Conservation (phyloP, 345 rosid species). For the Hibiscus syriacus region DNA sequence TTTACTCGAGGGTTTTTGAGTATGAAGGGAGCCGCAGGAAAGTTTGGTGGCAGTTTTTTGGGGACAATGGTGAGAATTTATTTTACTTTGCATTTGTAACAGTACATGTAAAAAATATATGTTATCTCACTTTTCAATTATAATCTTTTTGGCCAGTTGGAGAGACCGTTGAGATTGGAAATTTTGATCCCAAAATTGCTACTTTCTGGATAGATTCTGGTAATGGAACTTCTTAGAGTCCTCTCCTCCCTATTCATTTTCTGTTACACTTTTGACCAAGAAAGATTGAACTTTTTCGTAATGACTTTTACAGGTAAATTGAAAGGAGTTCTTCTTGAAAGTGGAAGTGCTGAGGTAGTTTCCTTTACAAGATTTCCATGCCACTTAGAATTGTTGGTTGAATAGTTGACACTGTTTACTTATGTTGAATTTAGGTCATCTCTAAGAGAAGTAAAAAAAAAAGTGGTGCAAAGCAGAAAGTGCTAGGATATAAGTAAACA, state of each 20-base stretch:
- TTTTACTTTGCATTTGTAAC: not conserved
- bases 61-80: constrained; percentile 67
- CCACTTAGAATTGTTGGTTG: not conserved
- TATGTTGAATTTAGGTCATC: not conserved
- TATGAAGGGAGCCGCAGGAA: constrained; percentile 88
- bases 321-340: constrained; percentile 93
- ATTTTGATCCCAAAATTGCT: constrained; percentile 85
- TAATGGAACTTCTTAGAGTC: constrained; percentile 13
- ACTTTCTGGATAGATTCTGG: constrained; percentile 96
- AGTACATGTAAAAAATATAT: not conserved
- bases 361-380: not conserved
- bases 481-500: not conserved
- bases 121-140: not conserved
- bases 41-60: constrained; percentile 94
- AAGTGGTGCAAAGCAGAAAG: not conserved
- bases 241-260: not conserved
- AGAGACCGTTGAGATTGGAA: constrained; percentile 77
- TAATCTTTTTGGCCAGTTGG: constrained; percentile 54
- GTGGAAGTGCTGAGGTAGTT: constrained; percentile 88
- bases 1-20: constrained; percentile 89
- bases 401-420: not conserved
- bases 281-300: not conserved
- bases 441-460: not conserved
- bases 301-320: constrained; percentile 53
- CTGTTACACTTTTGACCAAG: not conserved